Evolutionary conservation across 1,139 yeast species (phyloP).

Genomic region (Yamadazyma pseudoaaseri): DNA sequence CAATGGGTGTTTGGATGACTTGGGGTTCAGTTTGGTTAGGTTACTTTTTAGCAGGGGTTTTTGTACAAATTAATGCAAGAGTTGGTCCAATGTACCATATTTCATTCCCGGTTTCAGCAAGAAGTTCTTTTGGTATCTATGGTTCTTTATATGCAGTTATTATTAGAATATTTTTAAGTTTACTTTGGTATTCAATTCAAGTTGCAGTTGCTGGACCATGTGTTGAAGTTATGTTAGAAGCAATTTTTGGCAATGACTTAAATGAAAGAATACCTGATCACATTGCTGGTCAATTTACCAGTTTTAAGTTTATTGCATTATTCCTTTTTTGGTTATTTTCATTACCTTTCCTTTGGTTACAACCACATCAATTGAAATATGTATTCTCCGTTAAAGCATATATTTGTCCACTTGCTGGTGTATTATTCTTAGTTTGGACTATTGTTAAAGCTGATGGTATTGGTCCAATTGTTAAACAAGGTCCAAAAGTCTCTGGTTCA

Average conservation of each 20-base stretch:
- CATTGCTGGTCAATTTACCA: conserved; percentile 54
- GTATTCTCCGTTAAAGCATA: conserved; percentile 77
- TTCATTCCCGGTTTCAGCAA: conserved; percentile 72
- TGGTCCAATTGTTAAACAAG: conserved; percentile 63
- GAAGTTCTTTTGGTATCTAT: conserved; percentile 75
- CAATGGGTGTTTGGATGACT: conserved; percentile 83
- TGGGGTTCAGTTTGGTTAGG: conserved; percentile 86
- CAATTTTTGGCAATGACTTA: conserved; percentile 65
- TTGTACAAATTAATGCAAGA: conserved; percentile 64
- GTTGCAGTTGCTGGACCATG: conserved; percentile 82
- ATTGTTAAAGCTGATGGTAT: conserved; percentile 71
- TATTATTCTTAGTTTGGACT: conserved; percentile 80
- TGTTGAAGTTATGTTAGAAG: conserved; percentile 65
- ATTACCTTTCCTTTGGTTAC: conserved; percentile 76
- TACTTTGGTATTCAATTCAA: conserved; percentile 85
- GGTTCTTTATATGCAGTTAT: conserved; percentile 80
- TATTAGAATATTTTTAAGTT: conserved; percentile 79
- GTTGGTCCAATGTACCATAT: conserved; percentile 74
- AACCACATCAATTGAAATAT: conserved; percentile 79
- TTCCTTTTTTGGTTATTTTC: conserved; percentile 77
- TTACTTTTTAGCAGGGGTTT: conserved; percentile 57
- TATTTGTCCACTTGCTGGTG: conserved; percentile 76
- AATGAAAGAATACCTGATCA: conserved; percentile 43
- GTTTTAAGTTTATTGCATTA: conserved; percentile 69
- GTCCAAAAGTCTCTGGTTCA: conserved; percentile 51